Evolutionary conservation across 2,329 filamentous ascomycete genomes (phyloP).

Genomic region (Ophiostoma pallidulum): DNA sequence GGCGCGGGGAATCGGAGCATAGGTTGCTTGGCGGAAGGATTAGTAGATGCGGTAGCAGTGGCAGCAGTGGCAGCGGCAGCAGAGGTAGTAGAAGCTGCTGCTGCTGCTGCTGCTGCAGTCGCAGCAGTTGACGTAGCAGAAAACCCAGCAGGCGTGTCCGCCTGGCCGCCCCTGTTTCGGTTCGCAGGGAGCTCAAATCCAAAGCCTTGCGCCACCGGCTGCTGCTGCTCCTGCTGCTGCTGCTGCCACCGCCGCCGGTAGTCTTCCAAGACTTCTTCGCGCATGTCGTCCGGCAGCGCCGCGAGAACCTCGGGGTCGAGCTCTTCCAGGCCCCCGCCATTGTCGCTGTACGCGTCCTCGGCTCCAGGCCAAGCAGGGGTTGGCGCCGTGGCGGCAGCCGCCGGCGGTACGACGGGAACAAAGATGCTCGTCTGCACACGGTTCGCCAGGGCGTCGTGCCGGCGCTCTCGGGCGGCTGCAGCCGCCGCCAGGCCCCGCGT

Average conservation of each 20-base stretch:
- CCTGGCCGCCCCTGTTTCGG: neutral
- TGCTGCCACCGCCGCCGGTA: conserved; percentile 42
- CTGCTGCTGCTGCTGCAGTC: too few relatives aligned
- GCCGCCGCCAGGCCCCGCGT: conserved; percentile 5
- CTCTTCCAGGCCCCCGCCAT: conserved; percentile 33
- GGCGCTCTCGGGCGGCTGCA: conserved; percentile 32
- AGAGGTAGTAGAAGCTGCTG: neutral
- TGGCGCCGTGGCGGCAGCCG: conserved; percentile 20
- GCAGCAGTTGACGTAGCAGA: too few relatives aligned
- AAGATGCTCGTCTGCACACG: conserved; percentile 65
- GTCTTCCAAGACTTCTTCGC: conserved; percentile 67
- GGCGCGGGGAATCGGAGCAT: conserved; percentile 37
- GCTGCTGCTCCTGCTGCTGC: conserved; percentile 8
- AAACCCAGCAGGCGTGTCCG: too few relatives aligned
- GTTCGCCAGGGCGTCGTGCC: conserved; percentile 45
- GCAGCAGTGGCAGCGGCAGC: conserved; percentile 16
- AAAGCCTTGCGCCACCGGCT: conserved; percentile 31
- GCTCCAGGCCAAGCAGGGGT: neutral
- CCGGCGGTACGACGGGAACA: conserved; percentile 31
- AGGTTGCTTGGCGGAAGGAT: conserved; percentile 25
- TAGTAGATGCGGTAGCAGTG: too few relatives aligned
- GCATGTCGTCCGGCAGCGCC: conserved; percentile 72
- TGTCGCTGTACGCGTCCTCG: conserved; percentile 9
- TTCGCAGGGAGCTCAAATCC: conserved; percentile 36
- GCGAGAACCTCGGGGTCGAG: conserved; percentile 67